Percentiles rank a stretch among this genome's conserved stretches.
These are phyloP conservation scores for Nemania sp. DNA, from an alignment of 2,329 filamentous ascomycete genomes.

Conservation along the genomic window DNA sequence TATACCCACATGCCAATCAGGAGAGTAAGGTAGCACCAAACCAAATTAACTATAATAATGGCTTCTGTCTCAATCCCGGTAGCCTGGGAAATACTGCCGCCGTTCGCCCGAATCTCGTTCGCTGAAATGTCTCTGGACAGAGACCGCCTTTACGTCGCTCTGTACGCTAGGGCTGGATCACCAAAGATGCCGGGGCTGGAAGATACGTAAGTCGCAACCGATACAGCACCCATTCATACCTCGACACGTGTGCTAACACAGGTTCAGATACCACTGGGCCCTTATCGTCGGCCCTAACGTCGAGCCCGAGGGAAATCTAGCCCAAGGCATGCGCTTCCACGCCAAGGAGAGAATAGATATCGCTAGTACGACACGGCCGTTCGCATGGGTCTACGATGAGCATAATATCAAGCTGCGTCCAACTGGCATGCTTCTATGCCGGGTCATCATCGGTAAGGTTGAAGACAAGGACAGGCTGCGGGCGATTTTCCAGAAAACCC, in stretches of 20 bases:
- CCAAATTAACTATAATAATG: too few relatives aligned
- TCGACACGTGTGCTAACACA: background rate
- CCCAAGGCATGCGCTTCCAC: background rate
- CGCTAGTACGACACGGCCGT: too few relatives aligned
- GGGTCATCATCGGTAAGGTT: slow-evolving; percentile 51
- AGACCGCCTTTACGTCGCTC: slow-evolving; percentile 41
- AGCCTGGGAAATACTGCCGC: too few relatives aligned
- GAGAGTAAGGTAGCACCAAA: too few relatives aligned
- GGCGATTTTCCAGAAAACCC: slow-evolving; percentile 48
- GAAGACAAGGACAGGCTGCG: slow-evolving; percentile 45
- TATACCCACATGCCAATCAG: too few relatives aligned
- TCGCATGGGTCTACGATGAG: slow-evolving; percentile 47
- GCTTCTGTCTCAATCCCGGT: too few relatives aligned
- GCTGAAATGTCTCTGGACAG: slow-evolving; percentile 30
- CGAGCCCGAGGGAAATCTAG: slow-evolving; percentile 37
- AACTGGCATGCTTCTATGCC: slow-evolving; percentile 40
- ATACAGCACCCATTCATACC: background rate
- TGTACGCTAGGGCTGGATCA: slow-evolving; percentile 40
- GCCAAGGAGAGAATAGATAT: background rate
- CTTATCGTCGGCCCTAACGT: slow-evolving; percentile 54
- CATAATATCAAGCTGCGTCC: slow-evolving; percentile 18
- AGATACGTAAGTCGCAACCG: slow-evolving; percentile 36
- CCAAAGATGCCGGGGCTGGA: slow-evolving; percentile 39
- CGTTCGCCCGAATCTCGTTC: too few relatives aligned
- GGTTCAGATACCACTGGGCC: slow-evolving; percentile 55